A percentile compares a stretch with the other conserved stretches of the same genome.
Evolutionary conservation across 2,329 filamentous ascomycete genomes (phyloP).

Genomic region (Albifimbria verrucaria): DNA sequence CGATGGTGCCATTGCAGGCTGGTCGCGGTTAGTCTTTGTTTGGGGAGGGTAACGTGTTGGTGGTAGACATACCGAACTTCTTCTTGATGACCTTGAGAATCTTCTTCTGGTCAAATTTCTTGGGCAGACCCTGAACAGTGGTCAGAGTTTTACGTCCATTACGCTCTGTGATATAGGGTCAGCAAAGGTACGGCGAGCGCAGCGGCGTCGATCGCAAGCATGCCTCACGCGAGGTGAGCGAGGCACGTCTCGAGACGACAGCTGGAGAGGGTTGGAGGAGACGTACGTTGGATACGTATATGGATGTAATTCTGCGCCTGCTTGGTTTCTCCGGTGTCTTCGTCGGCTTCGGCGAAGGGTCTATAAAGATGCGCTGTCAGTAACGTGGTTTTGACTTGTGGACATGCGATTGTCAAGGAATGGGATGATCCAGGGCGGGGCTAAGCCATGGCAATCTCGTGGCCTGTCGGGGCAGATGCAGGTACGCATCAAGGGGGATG

Average conservation of each 20-base stretch:
- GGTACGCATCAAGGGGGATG: slow-evolving; percentile 13
- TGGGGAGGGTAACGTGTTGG: neutral
- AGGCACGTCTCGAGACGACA: neutral
- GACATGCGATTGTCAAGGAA: too few species aligned
- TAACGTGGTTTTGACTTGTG: slow-evolving; percentile 13
- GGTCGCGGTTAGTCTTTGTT: slow-evolving; percentile 7
- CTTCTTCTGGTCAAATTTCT: slow-evolving; percentile 99
- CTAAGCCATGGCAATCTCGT: neutral
- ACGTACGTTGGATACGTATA: slow-evolving; percentile 98
- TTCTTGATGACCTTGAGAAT: slow-evolving; percentile 99
- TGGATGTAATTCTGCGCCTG: slow-evolving; percentile 98
- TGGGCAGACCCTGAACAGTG: slow-evolving; percentile 96
- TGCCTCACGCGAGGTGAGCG: neutral
- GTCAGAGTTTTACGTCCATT: slow-evolving; percentile 99
- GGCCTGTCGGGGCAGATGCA: slow-evolving; percentile 14
- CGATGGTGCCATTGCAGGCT: slow-evolving; percentile 99
- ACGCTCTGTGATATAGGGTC: slow-evolving; percentile 66
- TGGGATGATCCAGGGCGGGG: neutral
- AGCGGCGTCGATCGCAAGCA: neutral
- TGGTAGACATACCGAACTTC: slow-evolving; percentile 74
- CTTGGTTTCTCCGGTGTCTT: slow-evolving; percentile 94
- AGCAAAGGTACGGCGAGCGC: slow-evolving; percentile 24
- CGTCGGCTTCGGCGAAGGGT: slow-evolving; percentile 99
- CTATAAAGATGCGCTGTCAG: slow-evolving; percentile 51
- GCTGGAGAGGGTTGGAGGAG: slow-evolving; percentile 3